Base-by-base conservation (phyloP, 352 stramenopile species). In the Globisporangium apiculatum region DNA sequence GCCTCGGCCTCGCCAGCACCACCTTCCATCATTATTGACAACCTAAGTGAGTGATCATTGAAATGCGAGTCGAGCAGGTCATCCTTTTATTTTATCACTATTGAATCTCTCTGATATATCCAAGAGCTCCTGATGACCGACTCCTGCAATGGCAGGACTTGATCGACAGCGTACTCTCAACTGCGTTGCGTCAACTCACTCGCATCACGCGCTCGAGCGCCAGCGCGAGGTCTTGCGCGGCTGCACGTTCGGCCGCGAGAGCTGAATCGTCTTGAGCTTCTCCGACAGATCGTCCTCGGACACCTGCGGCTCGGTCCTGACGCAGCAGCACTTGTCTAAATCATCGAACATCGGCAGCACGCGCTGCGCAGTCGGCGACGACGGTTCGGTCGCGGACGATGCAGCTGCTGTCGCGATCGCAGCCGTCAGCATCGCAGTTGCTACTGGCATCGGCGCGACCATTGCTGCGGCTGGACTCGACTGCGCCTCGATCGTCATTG, bases 211-310 rank as follows among this genome's bases (percentile, higher is more conserved):
- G 15, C 54, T 66, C 7, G 60, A 61, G 17, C 54, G 60, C 60
- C 53, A 66, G 18, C 71, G 68, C 56, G 68, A 80, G 46, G 62
- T 58, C 67, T 83, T 86, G n/a, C 73, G 47, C 24, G 72, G 73
- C 49, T 68, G 74, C 45, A 89, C 66, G 51, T 69, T 76, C n/a
- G 76, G 79, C 5, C 72, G 72, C 53, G 68, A 76, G 55, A 89
- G 71, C 65, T 84, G 75, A 57, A 87, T 89, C 31, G 75, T 87
- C 55, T 67, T 67, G 24, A 89, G 76, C 64, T 87, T 86, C 55
- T 86, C 71, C 31, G 62, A 75, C 40, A 89, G 65, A 24, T 85
- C 76, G 36, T 89, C 76, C 47, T 86, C 76, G 37, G 53, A 58
- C n/a, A 58, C 65, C n/a, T 84, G 60, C 18, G 57, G 62, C 49